These are phyloP conservation scores for Dioscorea zingiberensis DNA, from an alignment of 106 monocot genomes.

Conservation along the genomic window DNA sequence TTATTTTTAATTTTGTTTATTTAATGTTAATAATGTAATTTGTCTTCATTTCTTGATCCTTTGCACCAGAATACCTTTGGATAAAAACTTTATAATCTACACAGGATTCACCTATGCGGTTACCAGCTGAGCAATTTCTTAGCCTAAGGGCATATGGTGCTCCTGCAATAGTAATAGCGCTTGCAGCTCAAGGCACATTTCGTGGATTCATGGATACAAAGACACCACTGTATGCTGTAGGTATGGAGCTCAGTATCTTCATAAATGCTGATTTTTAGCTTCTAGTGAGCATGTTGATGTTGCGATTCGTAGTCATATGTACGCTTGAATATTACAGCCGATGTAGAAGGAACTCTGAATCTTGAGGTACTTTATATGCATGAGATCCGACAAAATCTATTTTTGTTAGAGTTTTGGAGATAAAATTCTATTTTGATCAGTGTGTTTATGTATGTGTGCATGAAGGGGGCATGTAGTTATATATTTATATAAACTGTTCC, in stretches of 20 bases:
- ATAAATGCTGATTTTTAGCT: not conserved
- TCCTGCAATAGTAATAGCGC: conserved; percentile 85
- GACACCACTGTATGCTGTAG: conserved; percentile 89
- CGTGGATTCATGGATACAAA: conserved; percentile 95
- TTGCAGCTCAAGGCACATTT: conserved; percentile 98
- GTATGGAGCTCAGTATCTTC: conserved; percentile 28
- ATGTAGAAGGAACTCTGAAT: too few species aligned
- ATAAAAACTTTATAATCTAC: too few species aligned
- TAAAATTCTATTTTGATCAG: too few species aligned
- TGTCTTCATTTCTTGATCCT: too few species aligned
- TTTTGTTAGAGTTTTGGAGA: too few species aligned
- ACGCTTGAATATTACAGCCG: too few species aligned
- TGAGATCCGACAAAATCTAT: not conserved
- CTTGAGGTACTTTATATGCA: not conserved
- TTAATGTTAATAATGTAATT: too few species aligned
- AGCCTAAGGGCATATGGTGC: conserved; percentile 75
- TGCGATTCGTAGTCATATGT: not conserved
- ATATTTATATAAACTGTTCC: too few species aligned
- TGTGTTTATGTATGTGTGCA: too few species aligned
- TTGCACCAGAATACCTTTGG: too few species aligned
- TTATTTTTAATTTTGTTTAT: not conserved
- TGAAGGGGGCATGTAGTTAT: too few species aligned
- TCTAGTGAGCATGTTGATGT: not conserved
- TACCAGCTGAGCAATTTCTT: conserved; percentile 87
- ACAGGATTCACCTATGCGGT: conserved; percentile 91